Conservation (phyloP, 2,329 filamentous ascomycete species). For the Penicillium decumbens region DNA sequence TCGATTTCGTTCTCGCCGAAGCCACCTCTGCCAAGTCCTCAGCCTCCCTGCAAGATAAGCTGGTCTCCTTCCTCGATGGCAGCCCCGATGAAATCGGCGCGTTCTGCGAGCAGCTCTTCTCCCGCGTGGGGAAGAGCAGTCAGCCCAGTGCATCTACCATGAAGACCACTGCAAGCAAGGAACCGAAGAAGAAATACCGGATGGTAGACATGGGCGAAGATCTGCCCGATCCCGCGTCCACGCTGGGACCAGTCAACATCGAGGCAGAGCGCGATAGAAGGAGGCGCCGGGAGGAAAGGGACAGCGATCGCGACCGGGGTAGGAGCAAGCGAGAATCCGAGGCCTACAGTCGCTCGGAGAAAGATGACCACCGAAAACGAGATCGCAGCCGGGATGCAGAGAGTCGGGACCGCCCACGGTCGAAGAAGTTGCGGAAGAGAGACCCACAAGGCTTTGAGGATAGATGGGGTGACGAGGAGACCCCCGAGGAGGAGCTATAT, state of each 20-base stretch:
- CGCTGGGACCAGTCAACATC: slow-evolving; percentile 32
- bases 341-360: slow-evolving; percentile 25
- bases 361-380: slow-evolving; percentile 38
- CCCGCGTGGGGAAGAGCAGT: slow-evolving; percentile 24
- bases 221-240: slow-evolving; percentile 25
- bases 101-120: slow-evolving; percentile 48
- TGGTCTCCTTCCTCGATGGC: slow-evolving; percentile 51
- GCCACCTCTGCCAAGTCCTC: slow-evolving; percentile 49
- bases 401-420: slow-evolving; percentile 42
- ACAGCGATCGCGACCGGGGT: slow-evolving; percentile 23
- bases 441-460: slow-evolving; percentile 62
- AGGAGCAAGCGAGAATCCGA: slow-evolving; percentile 16
- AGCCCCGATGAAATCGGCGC: slow-evolving; percentile 42
- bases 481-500: slow-evolving; percentile 28
- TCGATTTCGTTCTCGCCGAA: slow-evolving; percentile 56
- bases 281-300: slow-evolving; percentile 20
- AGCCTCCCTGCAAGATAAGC: slow-evolving; percentile 47
- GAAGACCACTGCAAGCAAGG: slow-evolving; percentile 20
- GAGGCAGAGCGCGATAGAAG: slow-evolving; percentile 37
- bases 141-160: slow-evolving; percentile 14
- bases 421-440: slow-evolving; percentile 50
- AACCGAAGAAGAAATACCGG: slow-evolving; percentile 49
- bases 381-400: slow-evolving; percentile 35
- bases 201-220: slow-evolving; percentile 53
- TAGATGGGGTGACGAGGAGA: slow-evolving; percentile 75